Evolutionary conservation across 2,329 filamentous ascomycete species (phyloP).

Genomic region (Lizonia empirigonia): DNA sequence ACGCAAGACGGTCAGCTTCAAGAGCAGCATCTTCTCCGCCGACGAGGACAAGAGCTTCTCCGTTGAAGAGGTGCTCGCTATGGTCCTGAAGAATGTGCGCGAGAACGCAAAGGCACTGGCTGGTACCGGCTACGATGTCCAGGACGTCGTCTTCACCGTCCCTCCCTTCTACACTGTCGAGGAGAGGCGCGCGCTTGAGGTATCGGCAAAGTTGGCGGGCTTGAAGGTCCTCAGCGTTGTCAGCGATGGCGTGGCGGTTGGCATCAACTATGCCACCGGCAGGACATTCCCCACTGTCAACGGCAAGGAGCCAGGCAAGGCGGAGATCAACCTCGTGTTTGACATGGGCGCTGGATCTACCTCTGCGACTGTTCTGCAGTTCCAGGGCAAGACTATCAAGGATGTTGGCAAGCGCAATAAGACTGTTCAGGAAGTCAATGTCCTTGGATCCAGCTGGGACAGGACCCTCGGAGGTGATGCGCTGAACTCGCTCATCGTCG

Average conservation of each 20-base stretch:
- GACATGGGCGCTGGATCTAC: conserved; percentile 98
- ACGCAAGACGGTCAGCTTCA: conserved; percentile 74
- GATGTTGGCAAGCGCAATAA: conserved; percentile 94
- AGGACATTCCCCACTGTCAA: conserved; percentile 85
- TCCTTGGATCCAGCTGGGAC: conserved; percentile 87
- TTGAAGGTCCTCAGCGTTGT: conserved; percentile 84
- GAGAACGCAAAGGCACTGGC: conserved; percentile 85
- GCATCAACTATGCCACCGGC: conserved; percentile 91
- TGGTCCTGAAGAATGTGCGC: conserved; percentile 92
- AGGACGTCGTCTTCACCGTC: conserved; percentile 85
- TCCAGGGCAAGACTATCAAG: conserved; percentile 88
- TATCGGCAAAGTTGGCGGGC: conserved; percentile 86
- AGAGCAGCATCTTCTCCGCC: conserved; percentile 71
- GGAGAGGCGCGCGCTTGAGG: conserved; percentile 83
- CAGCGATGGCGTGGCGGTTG: conserved; percentile 89
- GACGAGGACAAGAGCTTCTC: conserved; percentile 68
- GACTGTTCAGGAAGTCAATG: conserved; percentile 92
- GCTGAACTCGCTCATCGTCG: conserved; percentile 84
- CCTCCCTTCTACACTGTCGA: conserved; percentile 89
- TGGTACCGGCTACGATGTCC: conserved; percentile 73
- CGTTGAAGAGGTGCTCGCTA: conserved; percentile 92
- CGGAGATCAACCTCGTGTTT: conserved; percentile 91
- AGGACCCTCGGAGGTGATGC: conserved; percentile 86
- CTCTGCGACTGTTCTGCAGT: conserved; percentile 85
- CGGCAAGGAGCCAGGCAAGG: conserved; percentile 71